phyloP scores from a whole-genome alignment of 2,329 filamentous ascomycete species.

The Biscogniauxia mediterranea region DNA sequence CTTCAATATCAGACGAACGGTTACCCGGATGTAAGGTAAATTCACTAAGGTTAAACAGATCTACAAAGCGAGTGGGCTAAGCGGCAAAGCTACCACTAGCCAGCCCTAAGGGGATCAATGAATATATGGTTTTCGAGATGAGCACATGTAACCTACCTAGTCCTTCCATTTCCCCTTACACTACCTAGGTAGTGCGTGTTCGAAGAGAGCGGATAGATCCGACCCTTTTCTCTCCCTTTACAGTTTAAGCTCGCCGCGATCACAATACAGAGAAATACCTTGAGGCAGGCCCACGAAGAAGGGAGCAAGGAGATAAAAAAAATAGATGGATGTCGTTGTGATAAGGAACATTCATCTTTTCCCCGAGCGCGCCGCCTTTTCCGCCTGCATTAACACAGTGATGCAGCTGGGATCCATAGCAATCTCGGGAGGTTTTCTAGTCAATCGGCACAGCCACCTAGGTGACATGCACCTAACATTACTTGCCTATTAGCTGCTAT shows the following conservation, averaged over 20 bases:
- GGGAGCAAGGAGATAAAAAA: background rate
- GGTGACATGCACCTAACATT: background rate
- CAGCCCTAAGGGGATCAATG: no score
- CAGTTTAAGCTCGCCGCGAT: background rate
- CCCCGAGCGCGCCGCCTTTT: background rate
- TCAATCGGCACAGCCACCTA: background rate
- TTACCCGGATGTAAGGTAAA: no score
- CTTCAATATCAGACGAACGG: no score
- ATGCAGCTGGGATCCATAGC: background rate
- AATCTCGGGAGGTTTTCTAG: background rate
- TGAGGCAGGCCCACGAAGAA: no score
- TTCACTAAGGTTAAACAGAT: no score
- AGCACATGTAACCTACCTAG: no score
- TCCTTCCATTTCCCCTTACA: no score
- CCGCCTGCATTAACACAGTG: background rate
- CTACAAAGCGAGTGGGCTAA: no score
- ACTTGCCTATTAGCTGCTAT: no score
- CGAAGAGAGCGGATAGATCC: background rate
- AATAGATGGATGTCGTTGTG: background rate
- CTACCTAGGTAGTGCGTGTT: background rate
- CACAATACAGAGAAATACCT: background rate
- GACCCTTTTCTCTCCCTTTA: background rate
- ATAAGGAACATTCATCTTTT: background rate
- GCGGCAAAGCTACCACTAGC: no score
- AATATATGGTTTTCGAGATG: no score